These are phyloP conservation scores for Phytophthora foliorum DNA, from an alignment of 352 stramenopile species.

Conservation along the genomic window DNA sequence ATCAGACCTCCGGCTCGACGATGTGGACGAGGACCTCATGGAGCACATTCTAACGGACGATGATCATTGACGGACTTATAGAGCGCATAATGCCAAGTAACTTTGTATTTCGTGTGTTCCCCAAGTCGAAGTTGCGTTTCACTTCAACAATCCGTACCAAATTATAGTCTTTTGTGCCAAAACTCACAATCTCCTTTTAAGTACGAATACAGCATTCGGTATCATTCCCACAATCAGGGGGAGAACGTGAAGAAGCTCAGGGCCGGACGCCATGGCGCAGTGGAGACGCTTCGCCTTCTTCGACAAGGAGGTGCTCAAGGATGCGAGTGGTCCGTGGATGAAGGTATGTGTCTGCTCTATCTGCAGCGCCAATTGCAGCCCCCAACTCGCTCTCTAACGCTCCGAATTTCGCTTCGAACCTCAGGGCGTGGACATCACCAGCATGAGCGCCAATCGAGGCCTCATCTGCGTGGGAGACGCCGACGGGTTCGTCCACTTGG, in stretches of 20 bases:
- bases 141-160: background rate
- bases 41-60: constrained; percentile 58
- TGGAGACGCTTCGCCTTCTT: constrained; percentile 93
- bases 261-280: constrained; percentile 71
- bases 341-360: constrained; percentile 55
- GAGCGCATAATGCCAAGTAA: constrained; percentile 10
- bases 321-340: constrained; percentile 85
- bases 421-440: constrained; percentile 87
- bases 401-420: constrained; percentile 1
- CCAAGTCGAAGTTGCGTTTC: background rate
- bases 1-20: constrained; percentile 58
- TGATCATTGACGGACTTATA: constrained; percentile 13
- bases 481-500: constrained; percentile 86
- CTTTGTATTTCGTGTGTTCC: constrained; percentile 10
- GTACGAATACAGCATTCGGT: constrained; percentile 22
- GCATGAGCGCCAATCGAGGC: constrained; percentile 89
- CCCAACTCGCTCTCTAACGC: constrained; percentile 17
- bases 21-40: constrained; percentile 77
- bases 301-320: constrained; percentile 90
- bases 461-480: constrained; percentile 88
- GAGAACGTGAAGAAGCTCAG: constrained; percentile 26
- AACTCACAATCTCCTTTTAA: constrained; percentile 1
- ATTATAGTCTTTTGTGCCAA: constrained; percentile 6
- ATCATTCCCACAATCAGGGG: constrained; percentile 28
- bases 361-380: background rate